Base-by-base conservation (phyloP, 2,329 filamentous ascomycete genomes). In the Ophiostoma sp. region DNA sequence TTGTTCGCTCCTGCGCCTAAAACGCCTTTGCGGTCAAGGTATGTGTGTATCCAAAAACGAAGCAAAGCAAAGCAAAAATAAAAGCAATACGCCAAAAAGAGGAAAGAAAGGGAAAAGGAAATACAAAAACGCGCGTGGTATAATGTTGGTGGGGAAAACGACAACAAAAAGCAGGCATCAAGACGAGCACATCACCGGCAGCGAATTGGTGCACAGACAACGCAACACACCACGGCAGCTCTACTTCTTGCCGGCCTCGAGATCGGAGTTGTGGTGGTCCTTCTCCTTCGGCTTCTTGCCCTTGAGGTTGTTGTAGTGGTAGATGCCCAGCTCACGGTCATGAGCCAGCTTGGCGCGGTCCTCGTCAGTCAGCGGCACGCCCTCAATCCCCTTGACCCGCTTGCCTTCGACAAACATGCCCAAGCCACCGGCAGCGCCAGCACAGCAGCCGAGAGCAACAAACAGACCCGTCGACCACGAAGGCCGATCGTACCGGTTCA, bases 401-500 rank as follows among this genome's bases (percentile, higher is more conserved):
- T 90, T 92, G 8, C 92, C 92, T 80, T 96, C 93, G 28, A 89
- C 77, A 75, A 91, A 93, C 81, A 90, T 90, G 79, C 93, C 87
- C 45, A 91, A 82, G 2, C 93, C 93, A 19, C 89, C 93, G 28
- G 88, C 79, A 19, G 87, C 91, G 8, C 91, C 91, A 5, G 92
- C 89, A 25, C 90, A 85, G 78, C 90, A 94, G 2, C 90, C 93
- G 6, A 95, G 79, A 2, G 88, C 92, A 22, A 97, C 91, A 78
- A 96, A 93, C 0, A 94, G 82, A 0, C 93, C 94, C 0, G 93
- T 95, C 12, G 90, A 88, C 93, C 93, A 97, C 28, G 88, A 87
- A 0, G 94, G 93, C n/a, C 94, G 85, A 28, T 91, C 83, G 78
- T 90, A 91, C 28, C 92, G 85, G 79, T 93, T 92, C 81, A 92